A percentile compares a stretch with the other conserved stretches of the same genome.
Evolutionary conservation across 2,329 filamentous ascomycete genomes (phyloP).

Genomic region (Talaromyces albobiverticillius): DNA sequence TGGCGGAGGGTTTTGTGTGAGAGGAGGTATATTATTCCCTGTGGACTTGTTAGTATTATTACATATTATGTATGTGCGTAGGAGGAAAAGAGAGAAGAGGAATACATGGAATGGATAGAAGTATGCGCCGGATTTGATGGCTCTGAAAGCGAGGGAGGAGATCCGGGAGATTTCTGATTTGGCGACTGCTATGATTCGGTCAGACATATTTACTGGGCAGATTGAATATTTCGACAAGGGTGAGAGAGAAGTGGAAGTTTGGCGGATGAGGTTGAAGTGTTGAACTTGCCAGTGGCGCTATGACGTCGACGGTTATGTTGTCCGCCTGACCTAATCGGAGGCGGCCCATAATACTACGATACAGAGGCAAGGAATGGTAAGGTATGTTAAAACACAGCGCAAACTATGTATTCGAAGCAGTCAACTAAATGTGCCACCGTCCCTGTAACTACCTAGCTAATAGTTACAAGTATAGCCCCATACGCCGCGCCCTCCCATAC

Average conservation of each 20-base stretch:
- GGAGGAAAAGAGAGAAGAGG: neutral
- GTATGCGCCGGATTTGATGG: constrained; percentile 73
- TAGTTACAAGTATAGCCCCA: neutral
- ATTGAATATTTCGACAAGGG: too few relatives aligned
- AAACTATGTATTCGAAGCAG: too few relatives aligned
- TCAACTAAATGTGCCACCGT: neutral
- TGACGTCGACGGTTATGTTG: too few relatives aligned
- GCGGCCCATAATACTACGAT: too few relatives aligned
- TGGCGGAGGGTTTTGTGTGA: constrained; percentile 58
- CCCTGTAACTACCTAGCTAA: neutral
- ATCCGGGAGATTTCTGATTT: constrained; percentile 70
- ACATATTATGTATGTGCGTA: neutral
- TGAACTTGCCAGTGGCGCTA: too few relatives aligned
- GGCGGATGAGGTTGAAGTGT: too few relatives aligned
- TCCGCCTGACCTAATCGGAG: too few relatives aligned
- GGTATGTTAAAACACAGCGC: too few relatives aligned
- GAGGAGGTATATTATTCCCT: constrained; percentile 60
- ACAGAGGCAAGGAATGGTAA: too few relatives aligned
- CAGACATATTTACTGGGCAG: constrained; percentile 31
- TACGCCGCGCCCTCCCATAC: neutral
- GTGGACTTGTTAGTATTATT: neutral
- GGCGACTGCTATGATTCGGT: constrained; percentile 56
- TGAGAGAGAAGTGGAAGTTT: too few relatives aligned
- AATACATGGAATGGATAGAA: constrained; percentile 75
- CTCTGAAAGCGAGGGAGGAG: constrained; percentile 62